A percentile compares a stretch with the other conserved stretches of the same genome.
These are phyloP conservation scores for Blastomyces emzantsi DNA, from an alignment of 2,329 filamentous ascomycete genomes.

Conservation along the genomic window DNA sequence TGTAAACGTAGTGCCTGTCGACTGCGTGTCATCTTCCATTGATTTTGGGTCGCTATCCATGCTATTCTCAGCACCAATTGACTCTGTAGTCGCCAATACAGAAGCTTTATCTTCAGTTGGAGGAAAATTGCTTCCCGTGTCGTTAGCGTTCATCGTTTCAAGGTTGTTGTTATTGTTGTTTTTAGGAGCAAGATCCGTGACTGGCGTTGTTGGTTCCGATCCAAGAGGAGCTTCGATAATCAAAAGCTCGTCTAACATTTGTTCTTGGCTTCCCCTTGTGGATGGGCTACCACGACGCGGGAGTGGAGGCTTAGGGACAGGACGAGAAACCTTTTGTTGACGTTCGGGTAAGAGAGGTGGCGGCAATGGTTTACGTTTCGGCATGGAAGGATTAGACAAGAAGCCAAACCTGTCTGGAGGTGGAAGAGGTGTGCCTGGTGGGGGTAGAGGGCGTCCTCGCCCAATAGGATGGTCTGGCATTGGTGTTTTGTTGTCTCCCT, in stretches of 20 bases:
- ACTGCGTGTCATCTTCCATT: background rate
- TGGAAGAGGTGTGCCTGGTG: constrained; percentile 70
- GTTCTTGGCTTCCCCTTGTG: constrained; percentile 25
- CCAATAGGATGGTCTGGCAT: constrained; percentile 65
- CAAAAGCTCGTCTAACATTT: constrained; percentile 45
- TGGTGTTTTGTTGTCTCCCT: constrained; percentile 33
- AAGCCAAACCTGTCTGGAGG: constrained; percentile 51
- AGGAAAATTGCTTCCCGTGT: background rate
- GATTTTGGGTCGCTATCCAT: background rate
- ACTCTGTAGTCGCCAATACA: background rate
- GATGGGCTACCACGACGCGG: constrained; percentile 39
- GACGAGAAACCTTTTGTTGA: constrained; percentile 26
- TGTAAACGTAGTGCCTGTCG: background rate
- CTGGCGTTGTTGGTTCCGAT: constrained; percentile 31
- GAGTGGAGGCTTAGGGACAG: constrained; percentile 40
- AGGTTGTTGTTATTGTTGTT: no score
- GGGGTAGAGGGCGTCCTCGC: constrained; percentile 70
- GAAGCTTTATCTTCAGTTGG: background rate
- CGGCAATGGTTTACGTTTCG: constrained; percentile 56
- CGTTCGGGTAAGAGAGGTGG: constrained; percentile 32
- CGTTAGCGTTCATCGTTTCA: background rate
- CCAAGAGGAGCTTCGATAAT: constrained; percentile 58
- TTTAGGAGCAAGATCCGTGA: constrained; percentile 1
- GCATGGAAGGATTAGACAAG: constrained; percentile 49
- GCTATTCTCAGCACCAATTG: background rate